Base-by-base conservation (phyloP, 2,329 filamentous ascomycete species). In the Fusarium mangiferae region DNA sequence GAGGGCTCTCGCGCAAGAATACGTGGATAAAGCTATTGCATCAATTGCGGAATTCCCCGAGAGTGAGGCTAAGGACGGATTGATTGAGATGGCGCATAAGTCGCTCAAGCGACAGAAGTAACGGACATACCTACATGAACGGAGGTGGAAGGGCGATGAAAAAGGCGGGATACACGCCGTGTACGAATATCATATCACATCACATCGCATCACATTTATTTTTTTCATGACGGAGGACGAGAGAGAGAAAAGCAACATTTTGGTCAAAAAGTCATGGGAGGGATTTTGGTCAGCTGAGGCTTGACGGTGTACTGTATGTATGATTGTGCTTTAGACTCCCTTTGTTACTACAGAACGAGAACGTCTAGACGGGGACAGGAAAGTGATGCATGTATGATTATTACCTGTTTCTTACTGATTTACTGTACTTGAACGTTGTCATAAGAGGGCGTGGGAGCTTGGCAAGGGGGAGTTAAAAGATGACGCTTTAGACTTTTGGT, bases 51-150 rank as follows among this genome's bases (percentile, higher is more conserved):
- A 86, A 51, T 98, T 99, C 83, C 96, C 96, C 12, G 92, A 95
- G n/a, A 96, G 95, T 81, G 96, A 98, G 74, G 96, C 96, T 66
- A 98, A 98, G 85, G 90, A 93, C 36, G 96, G 96, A 1, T 86
- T 99, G 45, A 86, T 98, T 51, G 94, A 98, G 79, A 98, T 98
- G 94, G 97, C 95, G 76, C 89, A 92, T 77, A 98, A 98, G 86
- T 95, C 95, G 22, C 90, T 98, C 86, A 92, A 94, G 84, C 89
- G 96, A 79, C 89, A 94, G 82, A 98, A 98, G 84, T 98, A 87
- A 78, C 65, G n/a, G 30, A 18, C n/a, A 33, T 26, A 24, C 28
- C 36, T 44, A 26, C 45, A 30, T 3, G 13, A 30, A 6, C 17
- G 18, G 30, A 60, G 20, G 42, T 17, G 42, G 28, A 26, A 5